These are phyloP conservation scores for Suillus tomentosus DNA, from an alignment of 768 basidiomycete genomes.

Conservation along the genomic window DNA sequence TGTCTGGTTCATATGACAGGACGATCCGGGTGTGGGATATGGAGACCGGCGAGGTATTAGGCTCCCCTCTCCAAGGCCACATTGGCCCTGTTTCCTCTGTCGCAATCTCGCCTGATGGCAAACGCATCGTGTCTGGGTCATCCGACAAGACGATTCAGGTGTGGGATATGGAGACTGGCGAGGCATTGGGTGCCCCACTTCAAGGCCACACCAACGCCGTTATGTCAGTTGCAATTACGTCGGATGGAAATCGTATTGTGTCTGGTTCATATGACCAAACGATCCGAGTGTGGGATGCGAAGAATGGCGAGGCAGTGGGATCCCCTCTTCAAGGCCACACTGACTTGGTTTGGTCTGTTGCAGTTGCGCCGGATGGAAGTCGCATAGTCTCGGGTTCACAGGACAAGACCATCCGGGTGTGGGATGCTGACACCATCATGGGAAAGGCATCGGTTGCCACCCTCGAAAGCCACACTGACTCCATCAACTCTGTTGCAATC, in stretches of 20 bases:
- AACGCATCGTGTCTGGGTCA: slow-evolving; percentile 1
- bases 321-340: not conserved
- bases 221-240: not conserved
- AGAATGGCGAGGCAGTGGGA: not conserved
- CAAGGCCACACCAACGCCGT: not conserved
- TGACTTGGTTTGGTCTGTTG: accelerated
- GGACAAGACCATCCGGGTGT: not conserved
- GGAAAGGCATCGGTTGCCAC: not conserved
- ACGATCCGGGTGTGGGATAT: slow-evolving; percentile 7
- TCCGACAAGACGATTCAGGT: not conserved
- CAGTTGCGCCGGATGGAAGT: not conserved
- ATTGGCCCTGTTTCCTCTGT: slow-evolving; percentile 13
- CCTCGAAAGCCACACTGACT: not conserved
- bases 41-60: not conserved
- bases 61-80: not conserved
- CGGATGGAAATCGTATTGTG: not conserved
- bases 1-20: slow-evolving; percentile 8
- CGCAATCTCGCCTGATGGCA: slow-evolving; percentile 8
- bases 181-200: not conserved
- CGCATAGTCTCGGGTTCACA: not conserved
- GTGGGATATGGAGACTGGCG: slow-evolving; percentile 2
- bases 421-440: not conserved
- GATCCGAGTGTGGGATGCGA: not conserved
- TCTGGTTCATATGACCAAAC: not conserved
- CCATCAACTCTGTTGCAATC: not conserved